Evolutionary conservation across 805 yeast genomes (phyloP).

Genomic region (Cyberlindnera euphorbiiphila): DNA sequence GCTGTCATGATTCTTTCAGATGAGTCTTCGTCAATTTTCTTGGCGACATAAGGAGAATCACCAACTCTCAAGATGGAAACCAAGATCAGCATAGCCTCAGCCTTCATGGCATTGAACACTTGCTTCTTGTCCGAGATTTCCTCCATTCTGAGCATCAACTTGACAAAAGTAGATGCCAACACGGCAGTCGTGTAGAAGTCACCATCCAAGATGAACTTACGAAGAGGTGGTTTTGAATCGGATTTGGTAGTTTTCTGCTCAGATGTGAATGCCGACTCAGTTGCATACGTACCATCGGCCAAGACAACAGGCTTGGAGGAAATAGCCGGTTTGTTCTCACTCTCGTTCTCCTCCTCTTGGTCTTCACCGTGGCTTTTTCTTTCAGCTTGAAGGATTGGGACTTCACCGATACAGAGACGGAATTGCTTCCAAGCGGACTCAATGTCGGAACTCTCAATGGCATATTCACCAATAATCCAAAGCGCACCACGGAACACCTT

Average conservation of each 20-base stretch:
- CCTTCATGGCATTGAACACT: slow-evolving; percentile 76
- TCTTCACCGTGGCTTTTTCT: slow-evolving; percentile 39
- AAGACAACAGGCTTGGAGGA: slow-evolving; percentile 72
- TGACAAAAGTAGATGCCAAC: slow-evolving; percentile 81
- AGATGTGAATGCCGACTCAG: slow-evolving; percentile 76
- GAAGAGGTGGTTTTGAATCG: slow-evolving; percentile 62
- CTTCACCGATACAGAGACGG: slow-evolving; percentile 80
- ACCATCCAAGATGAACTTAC: slow-evolving; percentile 78
- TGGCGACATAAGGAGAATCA: slow-evolving; percentile 61
- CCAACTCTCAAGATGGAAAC: slow-evolving; percentile 90
- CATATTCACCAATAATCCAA: slow-evolving; percentile 96
- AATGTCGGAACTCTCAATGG: slow-evolving; percentile 64
- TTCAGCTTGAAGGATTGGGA: slow-evolving; percentile 82
- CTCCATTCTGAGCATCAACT: slow-evolving; percentile 74
- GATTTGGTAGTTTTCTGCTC: slow-evolving; percentile 35
- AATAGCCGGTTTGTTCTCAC: slow-evolving; percentile 30
- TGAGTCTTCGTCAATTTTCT: slow-evolving; percentile 92
- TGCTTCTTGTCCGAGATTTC: slow-evolving; percentile 51
- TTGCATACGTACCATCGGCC: slow-evolving; percentile 99
- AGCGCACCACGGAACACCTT: slow-evolving; percentile 90
- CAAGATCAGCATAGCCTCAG: slow-evolving; percentile 90
- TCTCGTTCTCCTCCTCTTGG: slow-evolving; percentile 32
- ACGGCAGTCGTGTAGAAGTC: slow-evolving; percentile 90
- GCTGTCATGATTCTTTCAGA: slow-evolving; percentile 92
- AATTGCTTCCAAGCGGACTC: slow-evolving; percentile 85